Evolutionary conservation across 2,329 filamentous ascomycete species (phyloP).

Genomic region (Malbranchea zuffiana): DNA sequence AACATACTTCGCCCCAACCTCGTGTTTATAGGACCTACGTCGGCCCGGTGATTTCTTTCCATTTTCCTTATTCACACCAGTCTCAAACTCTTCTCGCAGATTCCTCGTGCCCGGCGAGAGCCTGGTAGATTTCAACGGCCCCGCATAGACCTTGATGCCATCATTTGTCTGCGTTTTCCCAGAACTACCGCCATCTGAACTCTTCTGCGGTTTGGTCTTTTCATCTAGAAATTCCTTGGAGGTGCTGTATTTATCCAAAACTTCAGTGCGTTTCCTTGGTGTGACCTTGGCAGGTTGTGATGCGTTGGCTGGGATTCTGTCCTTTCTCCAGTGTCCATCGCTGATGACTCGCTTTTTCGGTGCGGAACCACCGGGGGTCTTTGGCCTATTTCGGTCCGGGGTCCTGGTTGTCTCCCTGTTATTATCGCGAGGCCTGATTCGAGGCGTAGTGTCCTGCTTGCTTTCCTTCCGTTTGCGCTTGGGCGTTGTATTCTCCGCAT

Average conservation of each 20-base stretch:
- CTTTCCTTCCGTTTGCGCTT: constrained; percentile 12
- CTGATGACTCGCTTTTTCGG: constrained; percentile 89
- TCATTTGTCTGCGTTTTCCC: constrained; percentile 14
- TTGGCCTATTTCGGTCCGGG: constrained; percentile 15
- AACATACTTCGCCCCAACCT: constrained; percentile 9
- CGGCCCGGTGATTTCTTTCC: not conserved
- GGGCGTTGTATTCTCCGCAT: constrained; percentile 22
- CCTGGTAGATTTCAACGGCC: constrained; percentile 18
- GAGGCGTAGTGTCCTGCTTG: constrained; percentile 9
- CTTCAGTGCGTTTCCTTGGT: constrained; percentile 34
- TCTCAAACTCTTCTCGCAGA: constrained; percentile 2
- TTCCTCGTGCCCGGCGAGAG: constrained; percentile 15
- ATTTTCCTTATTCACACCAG: constrained; percentile 1
- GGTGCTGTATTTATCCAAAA: constrained; percentile 21
- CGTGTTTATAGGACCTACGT: constrained; percentile 3
- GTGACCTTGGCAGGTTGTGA: constrained; percentile 30
- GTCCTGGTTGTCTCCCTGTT: constrained; percentile 11
- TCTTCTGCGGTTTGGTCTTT: constrained; percentile 22
- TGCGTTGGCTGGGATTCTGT: constrained; percentile 38
- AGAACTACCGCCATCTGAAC: constrained; percentile 7
- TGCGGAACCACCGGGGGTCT: constrained; percentile 43
- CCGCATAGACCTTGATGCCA: constrained; percentile 21
- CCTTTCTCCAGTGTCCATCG: constrained; percentile 69
- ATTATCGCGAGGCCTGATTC: not conserved
- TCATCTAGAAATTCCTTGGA: constrained; percentile 21